These are phyloP conservation scores for Suillus spraguei DNA, from an alignment of 768 basidiomycete species.

Conservation along the genomic window DNA sequence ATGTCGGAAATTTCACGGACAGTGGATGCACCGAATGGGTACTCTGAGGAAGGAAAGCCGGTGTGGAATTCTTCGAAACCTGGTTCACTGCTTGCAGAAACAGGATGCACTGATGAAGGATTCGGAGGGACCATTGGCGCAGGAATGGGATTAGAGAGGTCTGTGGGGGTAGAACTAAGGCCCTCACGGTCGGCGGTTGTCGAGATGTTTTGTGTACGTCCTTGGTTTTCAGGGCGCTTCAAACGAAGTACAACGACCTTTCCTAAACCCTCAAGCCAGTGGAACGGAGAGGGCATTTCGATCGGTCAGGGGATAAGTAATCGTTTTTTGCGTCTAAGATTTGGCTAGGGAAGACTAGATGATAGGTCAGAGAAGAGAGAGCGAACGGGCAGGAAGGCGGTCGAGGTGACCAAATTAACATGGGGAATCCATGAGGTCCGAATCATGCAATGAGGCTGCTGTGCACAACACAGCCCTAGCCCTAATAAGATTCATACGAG, in stretches of 20 bases:
- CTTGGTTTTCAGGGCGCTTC: not conserved
- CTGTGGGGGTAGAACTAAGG: not conserved
- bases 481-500: too few relatives aligned
- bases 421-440: too few relatives aligned
- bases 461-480: not conserved
- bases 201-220: not conserved
- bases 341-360: not conserved
- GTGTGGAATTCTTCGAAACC: not conserved
- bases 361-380: not conserved
- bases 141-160: not conserved
- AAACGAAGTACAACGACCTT: not conserved
- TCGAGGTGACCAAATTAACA: not conserved
- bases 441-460: too few relatives aligned
- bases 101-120: not conserved
- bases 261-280: not conserved
- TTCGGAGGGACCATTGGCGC: not conserved
- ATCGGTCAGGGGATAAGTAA: not conserved
- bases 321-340: not conserved
- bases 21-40: not conserved
- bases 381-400: not conserved
- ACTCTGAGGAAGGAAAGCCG: not conserved
- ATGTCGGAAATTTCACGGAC: not conserved
- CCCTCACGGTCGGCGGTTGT: not conserved
- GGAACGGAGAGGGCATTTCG: not conserved
- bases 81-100: not conserved